Base-by-base conservation (phyloP, 2,329 filamentous ascomycete genomes). In the Fusarium papillatum region DNA sequence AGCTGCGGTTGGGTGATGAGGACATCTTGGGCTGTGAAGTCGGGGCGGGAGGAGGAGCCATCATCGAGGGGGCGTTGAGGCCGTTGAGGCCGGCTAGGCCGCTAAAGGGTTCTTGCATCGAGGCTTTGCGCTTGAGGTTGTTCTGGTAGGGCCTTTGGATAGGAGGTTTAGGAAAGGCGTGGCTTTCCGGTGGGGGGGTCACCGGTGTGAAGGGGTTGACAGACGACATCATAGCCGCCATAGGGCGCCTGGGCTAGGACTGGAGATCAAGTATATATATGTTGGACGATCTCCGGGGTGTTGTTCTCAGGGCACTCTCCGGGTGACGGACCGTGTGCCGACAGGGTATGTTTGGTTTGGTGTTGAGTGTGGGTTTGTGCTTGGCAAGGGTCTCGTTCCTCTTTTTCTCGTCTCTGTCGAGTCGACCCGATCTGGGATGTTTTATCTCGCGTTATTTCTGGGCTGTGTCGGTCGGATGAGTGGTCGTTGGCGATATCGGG, bases 181-280 rank as follows among this genome's bases (percentile, higher is more conserved):
- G 79, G 68, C 76, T 80, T 73, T 80, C 79, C 67, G 79, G 79
- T 69, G 79, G 79, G 73, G 79, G 79, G 68, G 79, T 80, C 70
- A 80, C 79, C 76, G 79, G 79, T 69, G 76, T 71, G 46, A 80
- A 80, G 68, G 78, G 79, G 77, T 77, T 80, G 73, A 80, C 79
- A 76, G 79, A 80, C 78, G 79, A 80, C 78, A 80, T 80, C 79
- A 80, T 80, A 71, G 79, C 79, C 79, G 79, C 77, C 79, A 80
- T 80, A 71, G 67, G 71, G 73, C 75, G 75, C 69, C 69, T 55
- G 75, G 74, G 22, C 62, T 69, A 68, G 69, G 60, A 19, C 39
- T 69, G 71, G 64, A 70, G 57, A 41, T 75, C 38, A 57, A 50
- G 57, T 75, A 75, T 78, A 74, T 76, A 76, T 78, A 71, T 69